phyloP scores from a whole-genome alignment of 352 stramenopile species.

The Pelagophyceae sp. region DNA sequence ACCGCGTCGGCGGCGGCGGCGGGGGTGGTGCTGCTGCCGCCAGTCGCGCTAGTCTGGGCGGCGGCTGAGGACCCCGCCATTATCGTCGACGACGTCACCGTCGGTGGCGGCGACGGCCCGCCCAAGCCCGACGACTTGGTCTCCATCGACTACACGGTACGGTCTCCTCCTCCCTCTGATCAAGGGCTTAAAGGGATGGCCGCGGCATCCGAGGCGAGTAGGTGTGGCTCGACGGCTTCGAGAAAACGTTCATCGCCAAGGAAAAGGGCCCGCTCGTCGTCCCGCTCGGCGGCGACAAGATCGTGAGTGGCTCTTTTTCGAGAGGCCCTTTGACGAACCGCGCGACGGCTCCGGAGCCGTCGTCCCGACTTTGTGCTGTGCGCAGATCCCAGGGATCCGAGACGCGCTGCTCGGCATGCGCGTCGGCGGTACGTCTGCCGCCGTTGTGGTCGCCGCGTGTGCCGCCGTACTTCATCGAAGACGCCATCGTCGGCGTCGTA shows the following conservation, averaged over 20 bases:
- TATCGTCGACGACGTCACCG: neutral
- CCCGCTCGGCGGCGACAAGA: neutral
- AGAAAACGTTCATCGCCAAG: neutral
- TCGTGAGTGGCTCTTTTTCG: neutral
- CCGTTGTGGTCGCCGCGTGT: no score
- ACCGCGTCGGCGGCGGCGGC: neutral
- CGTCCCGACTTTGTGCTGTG: no score
- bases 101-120: neutral
- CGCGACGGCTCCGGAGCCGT: no score
- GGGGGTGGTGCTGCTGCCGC: no score
- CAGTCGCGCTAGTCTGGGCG: neutral
- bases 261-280: neutral
- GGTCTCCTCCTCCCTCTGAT: no score
- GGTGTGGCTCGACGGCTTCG: slow-evolving; percentile 13
- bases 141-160: slow-evolving; percentile 2
- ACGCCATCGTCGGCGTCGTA: neutral
- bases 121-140: neutral
- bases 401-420: neutral
- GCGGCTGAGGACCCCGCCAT: neutral
- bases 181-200: no score
- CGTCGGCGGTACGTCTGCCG: no score
- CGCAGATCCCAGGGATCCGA: neutral
- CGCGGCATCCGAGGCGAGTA: no score
- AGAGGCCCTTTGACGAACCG: no score
- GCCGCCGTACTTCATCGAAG: no score